Conservation (phyloP, 805 yeast genomes). For the Saturnispora quitensis region DNA sequence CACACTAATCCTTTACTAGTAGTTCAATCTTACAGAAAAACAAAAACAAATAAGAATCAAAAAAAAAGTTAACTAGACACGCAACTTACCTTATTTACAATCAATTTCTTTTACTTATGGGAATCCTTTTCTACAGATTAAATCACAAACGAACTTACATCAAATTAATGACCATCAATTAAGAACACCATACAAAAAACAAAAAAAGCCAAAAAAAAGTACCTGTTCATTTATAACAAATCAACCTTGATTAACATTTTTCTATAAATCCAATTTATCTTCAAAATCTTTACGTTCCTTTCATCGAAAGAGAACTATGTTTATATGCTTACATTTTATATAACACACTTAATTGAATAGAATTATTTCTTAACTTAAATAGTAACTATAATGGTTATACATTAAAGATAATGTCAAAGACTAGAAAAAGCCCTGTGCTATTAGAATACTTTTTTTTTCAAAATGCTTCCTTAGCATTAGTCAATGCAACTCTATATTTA, state of each 20-base stretch:
- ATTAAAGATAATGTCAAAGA: background rate
- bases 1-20: background rate
- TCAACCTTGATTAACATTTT: background rate
- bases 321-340: background rate
- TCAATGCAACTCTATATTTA: constrained; percentile 54
- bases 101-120: background rate
- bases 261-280: background rate
- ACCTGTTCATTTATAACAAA: background rate
- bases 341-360: background rate
- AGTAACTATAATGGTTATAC: background rate
- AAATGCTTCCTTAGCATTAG: constrained; percentile 44
- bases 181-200: background rate
- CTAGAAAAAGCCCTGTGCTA: too few relatives aligned
- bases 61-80: background rate
- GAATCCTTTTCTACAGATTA: background rate
- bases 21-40: background rate
- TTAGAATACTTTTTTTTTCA: background rate
- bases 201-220: too few relatives aligned
- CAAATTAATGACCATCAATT: background rate
- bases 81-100: background rate
- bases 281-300: background rate
- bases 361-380: too few relatives aligned
- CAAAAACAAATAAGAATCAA: too few relatives aligned
- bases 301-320: background rate
- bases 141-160: background rate